Percentiles rank a stretch among this genome's conserved stretches.
Evolutionary conservation across 2,329 filamentous ascomycete genomes (phyloP).

Genomic region (Diaporthe capsici): DNA sequence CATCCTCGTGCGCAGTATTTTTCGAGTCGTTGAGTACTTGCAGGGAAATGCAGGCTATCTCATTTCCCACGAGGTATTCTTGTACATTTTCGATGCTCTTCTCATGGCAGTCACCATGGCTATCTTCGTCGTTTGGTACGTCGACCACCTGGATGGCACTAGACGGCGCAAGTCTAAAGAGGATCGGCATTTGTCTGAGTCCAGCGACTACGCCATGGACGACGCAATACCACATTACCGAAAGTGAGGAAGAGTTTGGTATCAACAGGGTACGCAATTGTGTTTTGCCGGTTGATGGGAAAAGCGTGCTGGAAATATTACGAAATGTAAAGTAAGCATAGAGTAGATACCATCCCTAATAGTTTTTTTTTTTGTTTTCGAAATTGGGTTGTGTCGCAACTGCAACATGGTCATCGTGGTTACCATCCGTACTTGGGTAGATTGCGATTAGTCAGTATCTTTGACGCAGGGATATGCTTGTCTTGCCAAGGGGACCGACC

Average conservation of each 20-base stretch:
- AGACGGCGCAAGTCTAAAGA: neutral
- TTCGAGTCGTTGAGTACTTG: constrained; percentile 57
- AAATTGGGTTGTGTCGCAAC: too few relatives aligned
- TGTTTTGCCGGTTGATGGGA: neutral
- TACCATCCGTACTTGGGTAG: neutral
- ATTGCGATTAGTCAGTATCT: neutral
- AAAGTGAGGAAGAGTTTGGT: neutral
- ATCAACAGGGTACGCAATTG: neutral
- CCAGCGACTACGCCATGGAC: neutral
- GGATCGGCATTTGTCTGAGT: neutral
- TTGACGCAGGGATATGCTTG: neutral
- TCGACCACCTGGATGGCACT: neutral
- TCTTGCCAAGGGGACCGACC: neutral
- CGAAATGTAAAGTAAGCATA: neutral
- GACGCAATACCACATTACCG: neutral
- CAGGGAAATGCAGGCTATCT: constrained; percentile 59
- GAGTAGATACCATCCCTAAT: neutral
- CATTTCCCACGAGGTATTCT: constrained; percentile 59
- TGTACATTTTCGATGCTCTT: constrained; percentile 54
- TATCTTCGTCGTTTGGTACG: neutral
- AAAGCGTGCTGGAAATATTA: neutral
- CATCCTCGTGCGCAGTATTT: constrained; percentile 53
- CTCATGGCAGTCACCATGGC: constrained; percentile 36
- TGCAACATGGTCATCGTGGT: too few relatives aligned
- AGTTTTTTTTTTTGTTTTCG: too few relatives aligned